Base-by-base conservation (phyloP, 2,329 filamentous ascomycete species). In the Pseudopithomyces chartarum region DNA sequence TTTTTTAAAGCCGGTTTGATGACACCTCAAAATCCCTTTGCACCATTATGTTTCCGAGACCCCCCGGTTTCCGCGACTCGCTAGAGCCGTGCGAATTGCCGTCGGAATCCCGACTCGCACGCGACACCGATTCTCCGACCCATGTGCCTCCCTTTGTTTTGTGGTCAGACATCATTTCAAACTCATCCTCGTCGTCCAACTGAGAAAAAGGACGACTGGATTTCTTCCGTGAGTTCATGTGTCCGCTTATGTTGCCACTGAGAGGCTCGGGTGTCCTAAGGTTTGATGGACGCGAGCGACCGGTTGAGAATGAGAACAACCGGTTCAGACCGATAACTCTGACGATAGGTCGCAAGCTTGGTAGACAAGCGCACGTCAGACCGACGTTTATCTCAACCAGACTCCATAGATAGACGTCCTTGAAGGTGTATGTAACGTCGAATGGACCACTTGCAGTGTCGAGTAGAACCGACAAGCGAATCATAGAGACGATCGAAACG, bases 341-440 rank as follows among this genome's bases (percentile, higher is more conserved):
- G 7, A 68, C 44, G 1, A 58, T 57, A 1, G 67, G 67, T 33
- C 63, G 62, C 26, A 69, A 46, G 32, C 57, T 59, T 5, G 65
- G 65, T 4, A 69, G 52, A 36, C 66, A 67, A 13, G 62, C 66
- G 57, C 64, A 67, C 1, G 51, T 57, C 19, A 68, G 55, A n/a
- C 66, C 65, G 8, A 68, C 55, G 49, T 68, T 68, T 52, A 66
- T 53, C 42, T 68, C 65, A n/a, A 68, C 63, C 22, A 66, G 54
- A 6, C 52, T 58, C 67, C 67, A 69, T 3, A 67, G 51, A 42
- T 66, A 63, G 54, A 69, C 62, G 22, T 69, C 67, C 46, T 63
- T 60, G 60, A 65, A 69, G 52, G 64, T 67, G 60, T 64, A 69
- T 10, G 67, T 68, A 0, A 62, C 52, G 45, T 69, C 63, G 36